Percentiles rank a stretch among this genome's conserved stretches.
Evolutionary conservation across 345 rosid genomes (phyloP).

Genomic region (Lagerstroemia speciosa): DNA sequence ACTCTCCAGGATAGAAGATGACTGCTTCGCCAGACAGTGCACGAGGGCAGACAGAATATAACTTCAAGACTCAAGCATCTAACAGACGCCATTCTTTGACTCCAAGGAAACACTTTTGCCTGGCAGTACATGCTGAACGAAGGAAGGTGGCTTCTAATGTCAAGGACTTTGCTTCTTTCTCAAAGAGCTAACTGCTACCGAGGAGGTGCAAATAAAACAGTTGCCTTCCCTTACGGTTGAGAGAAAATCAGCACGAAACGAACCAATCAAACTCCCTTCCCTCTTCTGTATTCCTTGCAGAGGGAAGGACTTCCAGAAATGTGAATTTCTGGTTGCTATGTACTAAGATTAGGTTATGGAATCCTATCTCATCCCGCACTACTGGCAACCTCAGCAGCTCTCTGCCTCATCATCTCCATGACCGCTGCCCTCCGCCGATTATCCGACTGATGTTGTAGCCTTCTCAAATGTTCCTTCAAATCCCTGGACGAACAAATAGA

Average conservation of each 20-base stretch:
- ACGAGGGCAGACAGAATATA: background rate
- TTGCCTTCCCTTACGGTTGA: constrained; percentile 1
- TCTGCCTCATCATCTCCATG: constrained; percentile 99
- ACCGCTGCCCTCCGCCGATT: constrained; percentile 98
- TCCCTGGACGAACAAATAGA: constrained; percentile 47
- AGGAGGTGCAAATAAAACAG: constrained; percentile 1
- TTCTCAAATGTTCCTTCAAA: constrained; percentile 83
- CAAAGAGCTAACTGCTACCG: background rate
- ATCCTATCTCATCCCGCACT: constrained; percentile 32
- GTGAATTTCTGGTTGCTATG: background rate
- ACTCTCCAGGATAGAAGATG: background rate
- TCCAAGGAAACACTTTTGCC: background rate
- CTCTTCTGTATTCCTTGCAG: background rate
- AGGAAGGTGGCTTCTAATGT: background rate
- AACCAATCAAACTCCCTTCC: background rate
- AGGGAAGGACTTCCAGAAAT: background rate
- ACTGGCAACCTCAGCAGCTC: constrained; percentile 97
- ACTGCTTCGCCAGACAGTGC: background rate
- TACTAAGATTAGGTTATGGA: background rate
- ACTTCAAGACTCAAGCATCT: background rate
- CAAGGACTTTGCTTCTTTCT: background rate
- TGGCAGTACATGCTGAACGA: background rate
- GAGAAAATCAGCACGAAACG: background rate
- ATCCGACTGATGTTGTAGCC: constrained; percentile 95
- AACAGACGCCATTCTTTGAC: background rate